Evolutionary conservation across 1,284 basidiomycete genomes (phyloP), one percentile per base, ranked within the genome.

Genomic region (Cryptococcus deneoformans): DNA sequence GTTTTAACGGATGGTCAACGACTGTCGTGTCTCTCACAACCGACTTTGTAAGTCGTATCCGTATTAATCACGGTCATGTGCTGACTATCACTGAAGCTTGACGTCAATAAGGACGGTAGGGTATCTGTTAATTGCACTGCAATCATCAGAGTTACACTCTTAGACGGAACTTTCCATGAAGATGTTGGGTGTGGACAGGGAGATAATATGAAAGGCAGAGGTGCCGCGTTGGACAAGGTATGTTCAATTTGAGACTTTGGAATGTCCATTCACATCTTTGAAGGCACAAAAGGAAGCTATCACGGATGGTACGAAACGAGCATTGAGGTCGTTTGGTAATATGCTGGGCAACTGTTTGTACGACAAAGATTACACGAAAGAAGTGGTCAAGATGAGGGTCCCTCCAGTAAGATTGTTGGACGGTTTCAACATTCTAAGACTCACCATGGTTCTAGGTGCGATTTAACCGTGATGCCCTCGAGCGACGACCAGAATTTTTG

Each of bases 261-360:
- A 34, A 42, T 42, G 40, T n/a, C 34, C 48, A 11, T 44, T 58
- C 64, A 65, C 37, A 9, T 11, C 11, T 46, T 29, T 58, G 11
- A 67, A 97, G 92, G 92, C 90, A 68, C 95, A 96, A 82, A 99
- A 99, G 72, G 95, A 98, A 73, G 93, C 96, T 0, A 89, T 97
- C 0, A 99, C 95, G 0, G 95, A 99, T 68, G 94, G 84, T 0
- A 80, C 95, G 48, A 99, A 99, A 77, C 86, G 95, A 39, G 85
- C 92, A 0, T 80, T 99, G 20, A 84, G 92, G 50, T 91, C 87
- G 64, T 99, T 99, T 74, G 95, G 96, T 50, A 95, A 94, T 71
- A 80, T 98, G 1, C 82, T 98, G 9, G 95, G 94, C 7, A 96
- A 97, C 70, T 99, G 95, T 76, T 79, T 97, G 29, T 98, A 98